phyloP scores from a whole-genome alignment of 306 rosid species.

The Argentina anserina region DNA sequence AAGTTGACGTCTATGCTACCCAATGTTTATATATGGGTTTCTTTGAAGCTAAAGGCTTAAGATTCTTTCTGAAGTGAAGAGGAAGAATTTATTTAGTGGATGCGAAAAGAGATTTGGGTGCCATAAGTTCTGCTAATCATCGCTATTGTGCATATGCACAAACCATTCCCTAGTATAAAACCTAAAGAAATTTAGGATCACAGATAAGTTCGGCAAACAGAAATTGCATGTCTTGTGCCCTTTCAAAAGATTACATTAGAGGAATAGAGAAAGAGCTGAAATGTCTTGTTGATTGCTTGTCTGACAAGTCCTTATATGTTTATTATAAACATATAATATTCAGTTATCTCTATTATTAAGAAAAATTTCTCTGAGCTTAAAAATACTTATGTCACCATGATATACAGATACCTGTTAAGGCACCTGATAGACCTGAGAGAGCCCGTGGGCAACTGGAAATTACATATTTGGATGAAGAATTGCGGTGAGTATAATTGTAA shows the following conservation, averaged over 20 bases:
- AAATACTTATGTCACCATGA: slow-evolving; percentile 16
- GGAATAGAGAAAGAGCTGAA: background rate
- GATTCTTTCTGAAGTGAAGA: background rate
- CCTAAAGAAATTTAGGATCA: background rate
- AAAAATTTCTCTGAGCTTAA: background rate
- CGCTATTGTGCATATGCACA: background rate
- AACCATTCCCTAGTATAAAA: background rate
- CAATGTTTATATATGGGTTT: background rate
- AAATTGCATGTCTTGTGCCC: background rate
- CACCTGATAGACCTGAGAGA: slow-evolving; percentile 84
- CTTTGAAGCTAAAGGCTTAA: background rate
- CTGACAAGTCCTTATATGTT: background rate
- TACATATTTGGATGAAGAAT: slow-evolving; percentile 82
- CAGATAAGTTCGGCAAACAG: background rate
- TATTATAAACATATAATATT: background rate
- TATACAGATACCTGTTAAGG: slow-evolving; percentile 75
- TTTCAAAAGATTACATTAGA: background rate
- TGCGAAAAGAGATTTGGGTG: background rate
- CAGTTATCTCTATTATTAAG: background rate
- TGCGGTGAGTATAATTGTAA: slow-evolving; percentile 52
- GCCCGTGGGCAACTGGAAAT: slow-evolving; percentile 88
- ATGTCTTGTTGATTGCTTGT: background rate
- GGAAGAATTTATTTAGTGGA: background rate
- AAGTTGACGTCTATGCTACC: background rate
- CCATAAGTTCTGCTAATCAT: background rate